These are phyloP conservation scores for Rhodosporidiobolus odoratus DNA, from an alignment of 768 basidiomycete species.

Conservation along the genomic window DNA sequence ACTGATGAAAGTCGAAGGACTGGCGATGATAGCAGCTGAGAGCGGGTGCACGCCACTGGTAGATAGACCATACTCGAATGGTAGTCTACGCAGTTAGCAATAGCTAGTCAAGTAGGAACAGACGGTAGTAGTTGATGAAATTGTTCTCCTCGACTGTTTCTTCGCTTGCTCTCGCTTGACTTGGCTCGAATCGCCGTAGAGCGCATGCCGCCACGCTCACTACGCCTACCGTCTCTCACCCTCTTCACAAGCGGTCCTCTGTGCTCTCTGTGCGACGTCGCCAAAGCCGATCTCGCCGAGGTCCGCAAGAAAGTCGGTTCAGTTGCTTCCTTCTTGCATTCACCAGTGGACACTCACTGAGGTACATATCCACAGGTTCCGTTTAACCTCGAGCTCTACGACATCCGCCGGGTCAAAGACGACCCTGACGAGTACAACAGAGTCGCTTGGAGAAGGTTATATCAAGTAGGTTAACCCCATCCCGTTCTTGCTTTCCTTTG, in stretches of 20 bases:
- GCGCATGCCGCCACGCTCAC: constrained; percentile 4
- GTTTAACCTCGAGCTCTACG: constrained; percentile 25
- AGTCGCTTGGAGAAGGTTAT: constrained; percentile 28
- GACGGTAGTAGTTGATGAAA: no score
- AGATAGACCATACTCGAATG: no score
- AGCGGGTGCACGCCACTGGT: no score
- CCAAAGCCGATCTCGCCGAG: constrained; percentile 22
- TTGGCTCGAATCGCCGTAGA: not conserved
- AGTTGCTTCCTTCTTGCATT: not conserved
- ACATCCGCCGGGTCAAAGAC: constrained; percentile 13
- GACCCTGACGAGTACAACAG: constrained; percentile 28
- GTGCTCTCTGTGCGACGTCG: constrained; percentile 34
- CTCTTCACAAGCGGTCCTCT: constrained; percentile 20
- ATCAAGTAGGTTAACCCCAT: constrained; percentile 14
- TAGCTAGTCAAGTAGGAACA: no score
- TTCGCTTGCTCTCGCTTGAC: not conserved
- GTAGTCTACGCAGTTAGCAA: no score
- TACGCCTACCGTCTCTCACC: constrained; percentile 19
- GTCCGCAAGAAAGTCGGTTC: constrained; percentile 3
- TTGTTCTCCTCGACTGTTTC: not conserved
- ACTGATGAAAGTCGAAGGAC: no score
- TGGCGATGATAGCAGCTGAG: no score
- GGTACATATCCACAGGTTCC: constrained; percentile 6
- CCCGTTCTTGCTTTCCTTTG: not conserved
- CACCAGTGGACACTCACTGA: not conserved